Evolutionary conservation across 345 rosid species (phyloP).

Genomic region (Populus simonii): DNA sequence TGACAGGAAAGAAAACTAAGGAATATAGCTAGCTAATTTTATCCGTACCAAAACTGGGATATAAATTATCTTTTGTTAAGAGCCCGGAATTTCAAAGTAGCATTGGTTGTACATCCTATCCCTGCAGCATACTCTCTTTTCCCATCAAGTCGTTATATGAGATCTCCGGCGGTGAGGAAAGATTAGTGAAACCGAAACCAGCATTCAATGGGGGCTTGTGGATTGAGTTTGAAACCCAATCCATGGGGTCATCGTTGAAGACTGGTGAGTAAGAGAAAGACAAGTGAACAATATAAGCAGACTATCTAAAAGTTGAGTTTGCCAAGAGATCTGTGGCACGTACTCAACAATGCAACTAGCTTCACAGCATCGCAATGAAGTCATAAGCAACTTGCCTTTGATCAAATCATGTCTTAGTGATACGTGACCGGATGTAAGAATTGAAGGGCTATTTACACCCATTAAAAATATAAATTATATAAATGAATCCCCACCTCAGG

Average conservation of each 20-base stretch:
- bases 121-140: neutral
- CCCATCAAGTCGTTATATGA: neutral
- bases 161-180: neutral
- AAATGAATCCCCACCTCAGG: neutral
- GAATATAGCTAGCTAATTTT: neutral
- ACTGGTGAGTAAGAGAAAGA: neutral
- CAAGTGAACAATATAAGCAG: neutral
- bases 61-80: neutral
- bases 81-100: neutral
- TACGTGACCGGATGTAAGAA: neutral
- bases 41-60: neutral
- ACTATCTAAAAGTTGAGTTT: neutral
- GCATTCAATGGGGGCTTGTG: neutral
- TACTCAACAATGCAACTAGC: neutral
- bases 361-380: neutral
- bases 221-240: neutral
- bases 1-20: neutral
- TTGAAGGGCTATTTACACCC: slow-evolving; percentile 3
- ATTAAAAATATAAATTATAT: neutral
- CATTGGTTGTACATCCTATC: neutral
- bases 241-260: neutral
- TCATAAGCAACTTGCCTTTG: neutral
- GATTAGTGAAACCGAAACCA: neutral
- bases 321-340: neutral
- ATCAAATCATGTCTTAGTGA: neutral